phyloP scores from a whole-genome alignment of 2,329 filamentous ascomycete species.

The Ophiostoma tasmaniense region DNA sequence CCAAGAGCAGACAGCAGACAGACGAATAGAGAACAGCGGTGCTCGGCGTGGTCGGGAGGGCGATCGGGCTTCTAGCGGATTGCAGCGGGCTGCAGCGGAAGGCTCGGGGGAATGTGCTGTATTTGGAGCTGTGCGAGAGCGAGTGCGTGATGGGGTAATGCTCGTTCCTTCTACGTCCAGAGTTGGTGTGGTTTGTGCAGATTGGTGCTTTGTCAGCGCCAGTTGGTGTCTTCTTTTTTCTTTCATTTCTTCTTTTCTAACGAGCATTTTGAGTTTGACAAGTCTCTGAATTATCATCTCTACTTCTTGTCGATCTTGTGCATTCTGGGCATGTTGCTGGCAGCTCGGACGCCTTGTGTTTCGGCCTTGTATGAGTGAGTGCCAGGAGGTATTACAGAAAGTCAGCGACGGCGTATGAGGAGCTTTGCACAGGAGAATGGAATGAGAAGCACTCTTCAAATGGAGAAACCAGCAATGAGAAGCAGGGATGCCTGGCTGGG shows the following conservation, averaged over 20 bases:
- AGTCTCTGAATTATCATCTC: no score
- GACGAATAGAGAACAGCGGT: slow-evolving; percentile 1
- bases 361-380: background rate
- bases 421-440: background rate
- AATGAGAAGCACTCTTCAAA: background rate
- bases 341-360: background rate
- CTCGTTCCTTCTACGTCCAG: background rate
- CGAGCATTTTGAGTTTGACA: no score
- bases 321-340: background rate
- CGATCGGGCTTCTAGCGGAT: background rate
- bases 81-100: slow-evolving; percentile 14
- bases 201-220: background rate
- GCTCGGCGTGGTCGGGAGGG: slow-evolving; percentile 10
- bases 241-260: background rate
- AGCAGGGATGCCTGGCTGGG: background rate
- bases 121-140: background rate
- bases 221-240: background rate
- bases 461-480: background rate
- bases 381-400: background rate
- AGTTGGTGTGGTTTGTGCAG: background rate
- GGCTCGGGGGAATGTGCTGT: slow-evolving; percentile 6
- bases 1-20: background rate
- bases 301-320: background rate
- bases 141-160: background rate
- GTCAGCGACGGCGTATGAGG: no score